Percentiles rank a stretch among this genome's conserved stretches.
These are phyloP conservation scores for Verticillium albo-atrum DNA, from an alignment of 2,329 filamentous ascomycete species.

Conservation along the genomic window DNA sequence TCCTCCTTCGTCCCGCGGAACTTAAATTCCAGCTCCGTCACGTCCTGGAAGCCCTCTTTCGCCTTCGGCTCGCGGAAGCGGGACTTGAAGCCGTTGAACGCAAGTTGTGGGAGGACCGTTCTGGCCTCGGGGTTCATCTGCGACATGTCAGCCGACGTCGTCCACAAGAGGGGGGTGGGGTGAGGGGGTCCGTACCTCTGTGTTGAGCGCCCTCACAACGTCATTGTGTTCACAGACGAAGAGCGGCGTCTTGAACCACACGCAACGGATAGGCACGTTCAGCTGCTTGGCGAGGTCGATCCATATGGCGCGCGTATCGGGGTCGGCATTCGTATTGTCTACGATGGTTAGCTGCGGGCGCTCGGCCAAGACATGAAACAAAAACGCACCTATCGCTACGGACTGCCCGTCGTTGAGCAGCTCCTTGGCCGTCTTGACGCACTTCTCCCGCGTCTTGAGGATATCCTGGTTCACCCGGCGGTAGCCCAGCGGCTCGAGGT, in stretches of 20 bases:
- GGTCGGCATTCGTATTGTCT: conserved; percentile 96
- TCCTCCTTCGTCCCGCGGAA: conserved; percentile 68
- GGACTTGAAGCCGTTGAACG: conserved; percentile 71
- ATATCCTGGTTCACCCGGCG: conserved; percentile 86
- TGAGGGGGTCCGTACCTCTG: conserved; percentile 20
- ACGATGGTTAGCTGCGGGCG: neutral
- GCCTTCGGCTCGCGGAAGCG: conserved; percentile 68
- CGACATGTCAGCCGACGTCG: neutral
- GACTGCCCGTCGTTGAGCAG: conserved; percentile 60
- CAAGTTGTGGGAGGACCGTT: conserved; percentile 67
- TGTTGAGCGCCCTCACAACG: conserved; percentile 68
- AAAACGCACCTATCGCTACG: conserved; percentile 74
- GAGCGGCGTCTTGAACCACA: conserved; percentile 73
- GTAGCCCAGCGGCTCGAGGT: conserved; percentile 75
- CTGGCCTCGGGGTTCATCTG: conserved; percentile 81
- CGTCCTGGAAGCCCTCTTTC: conserved; percentile 79
- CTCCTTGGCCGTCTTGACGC: conserved; percentile 67
- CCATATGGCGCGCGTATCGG: conserved; percentile 75
- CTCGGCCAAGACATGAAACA: too few relatives aligned
- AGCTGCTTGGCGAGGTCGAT: conserved; percentile 65
- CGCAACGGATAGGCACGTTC: conserved; percentile 73
- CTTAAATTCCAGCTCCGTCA: conserved; percentile 69
- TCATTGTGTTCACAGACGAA: conserved; percentile 82
- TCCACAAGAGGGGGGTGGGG: neutral
- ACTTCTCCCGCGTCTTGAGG: conserved; percentile 69